Evolutionary conservation across 2,329 filamentous ascomycete species (phyloP), one percentile per base, ranked within the genome.

Genomic region (Lasiodiplodia citricola): DNA sequence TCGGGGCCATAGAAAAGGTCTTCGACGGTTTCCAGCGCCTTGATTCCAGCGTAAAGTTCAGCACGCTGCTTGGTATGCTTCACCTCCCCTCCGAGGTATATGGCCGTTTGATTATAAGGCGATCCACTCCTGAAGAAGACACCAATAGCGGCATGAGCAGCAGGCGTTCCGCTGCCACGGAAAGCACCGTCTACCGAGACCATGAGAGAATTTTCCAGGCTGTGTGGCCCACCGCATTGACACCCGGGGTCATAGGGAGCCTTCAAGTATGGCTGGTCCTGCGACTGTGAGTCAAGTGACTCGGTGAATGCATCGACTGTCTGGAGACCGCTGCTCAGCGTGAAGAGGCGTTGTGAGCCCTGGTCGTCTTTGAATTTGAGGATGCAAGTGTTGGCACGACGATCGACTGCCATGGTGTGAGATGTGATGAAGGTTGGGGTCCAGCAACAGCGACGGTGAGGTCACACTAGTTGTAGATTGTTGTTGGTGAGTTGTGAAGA

Each of bases 11-110:
- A 31, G 25, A 54, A 13, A 31, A 54, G 51, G 13, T 16, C 16
- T 16, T 25, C 51, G 14, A 28, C 41, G 7, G 11, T 25, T 31
- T 44, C 16, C 5, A 62, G 23, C 1, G 21, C 58, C 8, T 6
- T 62, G 25, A 62, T 62, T 7, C 58, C 38, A 25, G 38, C 28
- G 21, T 13, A n/a, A 18, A 62, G 58, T n/a, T 62, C 41, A 28
- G 58, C 38, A 41, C 58, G 58, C 58, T 62, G 58, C 23, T 18
- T 62, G 11, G 58, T 28, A 28, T 28, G 28, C 28, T 28, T 28
- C 28, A 28, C 28, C 28, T 28, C 28, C 4, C 28, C 28, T 28
- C 28, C 28, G 28, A 28, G 28, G 28, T 28, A 28, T 28, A 28
- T 28, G 13, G 2, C 31, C 2, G 58, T 23, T 35, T 44, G 14